These are phyloP conservation scores for Stipa capillata DNA, from an alignment of 176 grass and related monocot species.

Conservation along the genomic window DNA sequence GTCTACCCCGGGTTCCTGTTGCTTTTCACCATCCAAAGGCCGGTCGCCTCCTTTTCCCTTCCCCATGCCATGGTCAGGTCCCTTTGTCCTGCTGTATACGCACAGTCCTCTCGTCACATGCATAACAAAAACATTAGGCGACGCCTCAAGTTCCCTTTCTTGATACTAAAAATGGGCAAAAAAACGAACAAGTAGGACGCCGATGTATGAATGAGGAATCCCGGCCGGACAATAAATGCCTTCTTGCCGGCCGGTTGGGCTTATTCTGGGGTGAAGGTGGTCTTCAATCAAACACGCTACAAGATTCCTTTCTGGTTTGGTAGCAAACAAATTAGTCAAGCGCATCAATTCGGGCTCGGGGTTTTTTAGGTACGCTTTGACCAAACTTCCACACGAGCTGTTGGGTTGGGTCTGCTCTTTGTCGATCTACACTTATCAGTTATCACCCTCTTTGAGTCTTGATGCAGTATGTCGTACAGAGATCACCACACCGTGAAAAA, in stretches of 20 bases:
- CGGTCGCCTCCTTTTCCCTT: background rate
- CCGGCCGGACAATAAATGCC: background rate
- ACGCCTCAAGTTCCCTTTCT: too few relatives aligned
- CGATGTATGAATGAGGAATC: background rate
- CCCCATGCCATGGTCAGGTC: background rate
- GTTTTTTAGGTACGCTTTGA: background rate
- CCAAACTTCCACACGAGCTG: background rate
- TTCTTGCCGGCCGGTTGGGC: background rate
- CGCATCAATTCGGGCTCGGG: constrained; percentile 3
- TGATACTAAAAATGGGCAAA: background rate
- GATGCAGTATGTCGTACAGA: too few relatives aligned
- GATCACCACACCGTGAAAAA: background rate
- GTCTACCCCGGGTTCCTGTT: constrained; percentile 19
- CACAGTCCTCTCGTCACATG: background rate
- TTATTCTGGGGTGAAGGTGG: background rate
- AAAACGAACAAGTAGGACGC: background rate
- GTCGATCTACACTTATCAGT: background rate
- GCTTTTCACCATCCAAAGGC: constrained; percentile 6
- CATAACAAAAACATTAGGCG: background rate
- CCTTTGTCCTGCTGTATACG: background rate
- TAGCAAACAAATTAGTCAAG: constrained; percentile 5
- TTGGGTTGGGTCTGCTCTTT: too few relatives aligned
- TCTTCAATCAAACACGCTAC: constrained; percentile 10
- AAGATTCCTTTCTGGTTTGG: background rate
- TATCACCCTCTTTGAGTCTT: too few relatives aligned